phyloP scores from a whole-genome alignment of 306 rosid species.

The Vicia sativa region DNA sequence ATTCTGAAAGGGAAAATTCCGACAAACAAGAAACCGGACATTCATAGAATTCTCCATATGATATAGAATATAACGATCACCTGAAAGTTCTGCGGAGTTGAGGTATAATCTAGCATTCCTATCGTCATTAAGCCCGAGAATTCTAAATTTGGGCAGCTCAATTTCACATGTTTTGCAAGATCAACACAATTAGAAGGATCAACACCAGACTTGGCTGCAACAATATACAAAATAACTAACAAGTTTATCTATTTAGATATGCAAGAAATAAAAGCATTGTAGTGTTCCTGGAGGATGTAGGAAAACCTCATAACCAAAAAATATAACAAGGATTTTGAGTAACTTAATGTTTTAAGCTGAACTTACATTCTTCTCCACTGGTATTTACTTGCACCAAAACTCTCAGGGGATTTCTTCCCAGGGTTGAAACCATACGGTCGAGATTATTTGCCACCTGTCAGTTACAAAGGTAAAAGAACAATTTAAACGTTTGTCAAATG shows the following conservation, averaged over 20 bases:
- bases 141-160: conserved; percentile 76
- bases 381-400: conserved; percentile 90
- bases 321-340: conserved; percentile 3
- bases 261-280: conserved; percentile 15
- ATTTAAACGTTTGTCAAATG: conserved; percentile 21
- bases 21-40: conserved; percentile 8
- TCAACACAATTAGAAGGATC: conserved; percentile 87
- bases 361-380: conserved; percentile 92
- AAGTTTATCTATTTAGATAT: conserved; percentile 4
- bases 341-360: conserved; percentile 30
- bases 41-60: conserved; percentile 20
- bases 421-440: conserved; percentile 70
- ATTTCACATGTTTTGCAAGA: conserved; percentile 85
- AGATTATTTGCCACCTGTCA: conserved; percentile 82
- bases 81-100: conserved; percentile 92
- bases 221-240: conserved; percentile 14
- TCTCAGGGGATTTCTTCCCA: conserved; percentile 72
- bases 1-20: conserved; percentile 4
- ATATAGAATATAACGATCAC: conserved; percentile 46
- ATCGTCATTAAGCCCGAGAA: conserved; percentile 95
- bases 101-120: conserved; percentile 87
- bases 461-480: conserved; percentile 38
- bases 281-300: neutral
- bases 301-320: conserved; percentile 25
- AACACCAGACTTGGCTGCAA: conserved; percentile 88